phyloP scores from a whole-genome alignment of 148 eudicot species.

The Oxyria digyna region DNA sequence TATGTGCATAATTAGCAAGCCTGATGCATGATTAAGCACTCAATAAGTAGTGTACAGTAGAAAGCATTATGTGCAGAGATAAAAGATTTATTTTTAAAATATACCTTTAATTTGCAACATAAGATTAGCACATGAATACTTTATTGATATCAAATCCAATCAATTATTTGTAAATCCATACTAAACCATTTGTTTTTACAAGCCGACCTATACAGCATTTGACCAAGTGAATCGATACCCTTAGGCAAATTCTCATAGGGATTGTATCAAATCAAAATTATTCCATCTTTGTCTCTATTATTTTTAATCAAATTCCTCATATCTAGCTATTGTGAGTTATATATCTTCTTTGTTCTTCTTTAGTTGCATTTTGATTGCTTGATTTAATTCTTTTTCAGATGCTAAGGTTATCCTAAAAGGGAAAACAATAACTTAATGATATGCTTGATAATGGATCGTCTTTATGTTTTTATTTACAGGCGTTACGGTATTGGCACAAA shows the following conservation, averaged over 20 bases:
- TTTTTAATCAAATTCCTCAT: background rate
- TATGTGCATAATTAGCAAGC: background rate
- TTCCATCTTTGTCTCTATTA: constrained; percentile 4
- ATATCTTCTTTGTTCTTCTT: background rate
- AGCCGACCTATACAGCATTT: background rate
- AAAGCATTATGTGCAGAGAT: too few species aligned
- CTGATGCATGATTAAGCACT: background rate
- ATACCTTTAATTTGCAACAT: too few species aligned
- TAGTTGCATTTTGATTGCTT: background rate
- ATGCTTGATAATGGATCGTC: background rate
- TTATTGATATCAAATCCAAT: too few species aligned
- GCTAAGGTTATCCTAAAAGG: background rate
- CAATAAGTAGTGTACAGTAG: background rate
- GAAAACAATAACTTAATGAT: background rate
- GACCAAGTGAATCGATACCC: constrained; percentile 6
- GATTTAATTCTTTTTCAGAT: background rate
- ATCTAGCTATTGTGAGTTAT: background rate
- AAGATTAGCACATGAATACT: too few species aligned
- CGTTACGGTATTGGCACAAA: constrained; percentile 9
- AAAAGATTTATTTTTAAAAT: too few species aligned
- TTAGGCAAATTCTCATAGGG: constrained; percentile 3
- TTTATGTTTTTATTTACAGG: background rate
- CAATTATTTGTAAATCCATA: background rate
- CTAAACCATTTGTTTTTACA: background rate
- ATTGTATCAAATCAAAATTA: constrained; percentile 3